Percentiles rank a stretch among this genome's conserved stretches.
Evolutionary conservation across 139 green algal species (phyloP).

Genomic region (Closterium sp.): DNA sequence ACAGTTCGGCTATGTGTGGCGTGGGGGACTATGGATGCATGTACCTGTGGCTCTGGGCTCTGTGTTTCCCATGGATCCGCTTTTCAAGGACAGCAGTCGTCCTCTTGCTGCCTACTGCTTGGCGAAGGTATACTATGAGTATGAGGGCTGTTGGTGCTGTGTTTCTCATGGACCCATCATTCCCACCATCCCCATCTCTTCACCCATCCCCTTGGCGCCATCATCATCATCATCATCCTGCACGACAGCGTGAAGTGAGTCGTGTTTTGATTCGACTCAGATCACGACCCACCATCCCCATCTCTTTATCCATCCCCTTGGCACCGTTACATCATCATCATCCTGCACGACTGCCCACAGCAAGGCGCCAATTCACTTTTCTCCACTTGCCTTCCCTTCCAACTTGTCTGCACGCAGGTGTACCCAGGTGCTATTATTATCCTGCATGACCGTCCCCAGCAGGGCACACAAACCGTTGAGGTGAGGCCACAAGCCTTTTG

Average conservation of each 20-base stretch:
- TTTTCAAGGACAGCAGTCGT: too few relatives aligned
- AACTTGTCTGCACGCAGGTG: neutral
- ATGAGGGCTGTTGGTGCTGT: too few relatives aligned
- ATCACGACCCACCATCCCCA: too few relatives aligned
- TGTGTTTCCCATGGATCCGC: too few relatives aligned
- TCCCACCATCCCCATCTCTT: neutral
- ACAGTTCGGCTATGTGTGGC: too few relatives aligned
- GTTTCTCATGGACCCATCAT: neutral
- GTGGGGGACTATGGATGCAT: too few relatives aligned
- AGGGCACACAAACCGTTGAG: conserved; percentile 17
- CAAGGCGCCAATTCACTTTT: neutral
- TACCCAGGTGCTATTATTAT: conserved; percentile 43
- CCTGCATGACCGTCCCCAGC: conserved; percentile 24
- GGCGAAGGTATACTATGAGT: neutral
- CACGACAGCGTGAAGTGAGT: too few relatives aligned
- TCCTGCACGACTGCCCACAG: conserved; percentile 21
- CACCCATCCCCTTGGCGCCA: conserved; percentile 3
- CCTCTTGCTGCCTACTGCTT: neutral
- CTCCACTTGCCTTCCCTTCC: too few relatives aligned
- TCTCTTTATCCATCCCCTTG: too few relatives aligned
- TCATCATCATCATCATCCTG: neutral
- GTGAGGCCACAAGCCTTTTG: neutral
- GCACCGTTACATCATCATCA: neutral
- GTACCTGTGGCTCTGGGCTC: too few relatives aligned
- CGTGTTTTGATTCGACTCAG: too few relatives aligned